Evolutionary conservation across 2,329 filamentous ascomycete species (phyloP).

Genomic region (Monilinia polystroma): DNA sequence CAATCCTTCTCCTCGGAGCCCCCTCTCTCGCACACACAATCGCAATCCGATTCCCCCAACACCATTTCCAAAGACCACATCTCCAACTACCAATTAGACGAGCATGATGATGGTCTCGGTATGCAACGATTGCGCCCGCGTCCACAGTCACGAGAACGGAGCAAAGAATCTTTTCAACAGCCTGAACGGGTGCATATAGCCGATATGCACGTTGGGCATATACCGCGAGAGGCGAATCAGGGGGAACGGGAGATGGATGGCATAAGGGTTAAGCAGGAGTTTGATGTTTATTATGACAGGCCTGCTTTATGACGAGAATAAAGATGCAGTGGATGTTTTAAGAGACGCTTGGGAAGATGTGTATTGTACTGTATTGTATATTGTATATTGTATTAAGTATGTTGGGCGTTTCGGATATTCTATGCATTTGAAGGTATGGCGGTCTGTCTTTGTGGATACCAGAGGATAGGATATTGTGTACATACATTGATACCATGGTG

Average conservation of each 20-base stretch:
- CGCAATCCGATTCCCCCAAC: no score
- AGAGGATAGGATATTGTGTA: background rate
- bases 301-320: constrained; percentile 3
- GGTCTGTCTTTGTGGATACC: background rate
- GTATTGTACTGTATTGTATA: background rate
- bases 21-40: background rate
- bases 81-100: background rate
- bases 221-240: background rate
- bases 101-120: background rate
- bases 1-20: background rate
- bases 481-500: constrained; percentile 11
- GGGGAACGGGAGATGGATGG: background rate
- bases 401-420: background rate
- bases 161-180: no score
- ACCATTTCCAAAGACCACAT: background rate
- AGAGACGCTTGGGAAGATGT: background rate
- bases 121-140: background rate
- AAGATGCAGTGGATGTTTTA: background rate
- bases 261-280: constrained; percentile 12
- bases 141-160: background rate
- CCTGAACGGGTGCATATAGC: constrained; percentile 9
- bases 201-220: constrained; percentile 8
- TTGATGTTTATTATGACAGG: constrained; percentile 20
- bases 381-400: constrained; percentile 4
- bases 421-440: constrained; percentile 11